Base-by-base conservation (phyloP, 139 green algal genomes). In the Auxenochlorella protothecoides region DNA sequence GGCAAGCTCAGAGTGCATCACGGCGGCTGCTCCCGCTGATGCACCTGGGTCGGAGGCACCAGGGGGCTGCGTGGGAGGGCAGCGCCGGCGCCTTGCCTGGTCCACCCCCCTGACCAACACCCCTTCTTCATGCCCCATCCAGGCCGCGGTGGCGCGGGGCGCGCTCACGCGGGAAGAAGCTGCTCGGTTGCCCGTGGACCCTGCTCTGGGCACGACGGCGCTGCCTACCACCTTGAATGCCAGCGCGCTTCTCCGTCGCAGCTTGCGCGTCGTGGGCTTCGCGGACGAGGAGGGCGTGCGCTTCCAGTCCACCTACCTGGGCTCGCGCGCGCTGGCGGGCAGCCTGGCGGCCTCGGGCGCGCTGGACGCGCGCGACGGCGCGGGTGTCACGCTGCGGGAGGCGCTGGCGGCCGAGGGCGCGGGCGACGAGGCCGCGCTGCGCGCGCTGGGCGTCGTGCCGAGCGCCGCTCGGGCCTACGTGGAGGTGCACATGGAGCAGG, bases 401-500 rank as follows among this genome's bases (percentile, higher is more conserved):
- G 79, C 83, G 63, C 55, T 92, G 53, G 44, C 74, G 68, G 74
- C 68, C 57, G 68, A 75, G 12, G 81, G 81, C 57, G 72, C 86
- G 12, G 70, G 78, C 57, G 60, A 64, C 66, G 60, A 59, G 12
- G 68, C 68, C 44, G 69, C 60, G 55, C 54, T 90, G 27, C 16
- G 16, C n/a, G 64, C 57, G 4, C 61, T 72, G 9, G 69, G 74
- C 10, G 14, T 79, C n/a, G 54, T 6, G 0, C 52, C 59, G 14
- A 52, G 12, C 63, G 14, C 63, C 67, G 55, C 73, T 16, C 65
- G 68, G 55, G 71, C 84, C 54, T 97, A 97, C 71, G 77, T 97
- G 27, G 92, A 98, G 80, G 83, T 96, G 6, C 93, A 98, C 86
- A 90, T 97, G 59, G 93, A 98, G 78, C 93, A 98, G 75, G 93